phyloP scores from a whole-genome alignment of 1,284 basidiomycete species.

The Malassezia vespertilionis region DNA sequence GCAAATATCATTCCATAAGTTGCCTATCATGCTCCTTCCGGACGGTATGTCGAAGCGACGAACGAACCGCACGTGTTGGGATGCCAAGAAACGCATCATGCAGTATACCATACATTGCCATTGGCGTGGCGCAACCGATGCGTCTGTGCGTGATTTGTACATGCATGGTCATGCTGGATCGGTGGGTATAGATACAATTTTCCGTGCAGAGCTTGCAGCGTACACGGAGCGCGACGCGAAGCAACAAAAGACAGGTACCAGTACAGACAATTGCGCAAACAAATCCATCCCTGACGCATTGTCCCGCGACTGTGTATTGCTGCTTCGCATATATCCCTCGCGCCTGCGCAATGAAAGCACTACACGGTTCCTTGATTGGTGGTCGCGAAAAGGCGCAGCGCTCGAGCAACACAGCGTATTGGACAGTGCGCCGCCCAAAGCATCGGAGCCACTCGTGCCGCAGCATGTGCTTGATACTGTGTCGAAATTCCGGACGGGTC shows the following conservation, averaged over 20 bases:
- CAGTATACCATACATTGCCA: slow-evolving; percentile 5
- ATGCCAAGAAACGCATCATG: slow-evolving; percentile 3
- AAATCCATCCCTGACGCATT: not conserved
- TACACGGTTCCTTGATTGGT: slow-evolving; percentile 14
- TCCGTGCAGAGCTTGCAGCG: not conserved
- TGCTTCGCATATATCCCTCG: slow-evolving; percentile 8
- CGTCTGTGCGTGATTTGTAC: not conserved
- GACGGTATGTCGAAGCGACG: slow-evolving; percentile 14
- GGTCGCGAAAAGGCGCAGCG: slow-evolving; percentile 10
- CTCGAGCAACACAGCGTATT: not conserved
- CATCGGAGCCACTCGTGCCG: not conserved
- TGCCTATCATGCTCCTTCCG: slow-evolving; percentile 16
- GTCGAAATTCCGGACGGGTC: not conserved
- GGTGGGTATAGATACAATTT: not conserved
- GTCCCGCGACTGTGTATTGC: not conserved
- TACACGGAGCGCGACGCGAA: not conserved
- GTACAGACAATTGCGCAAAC: not conserved
- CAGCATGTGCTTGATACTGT: slow-evolving; percentile 10
- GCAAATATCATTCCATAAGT: slow-evolving; percentile 9
- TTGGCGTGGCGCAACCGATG: not conserved
- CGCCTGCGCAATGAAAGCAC: slow-evolving; percentile 16
- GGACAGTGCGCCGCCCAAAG: not conserved
- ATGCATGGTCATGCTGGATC: not conserved
- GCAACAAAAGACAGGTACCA: not conserved
- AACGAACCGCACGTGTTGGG: slow-evolving; percentile 9